These are phyloP conservation scores for Cyclotella baltica DNA, from an alignment of 108 stramenopile species.

Conservation along the genomic window DNA sequence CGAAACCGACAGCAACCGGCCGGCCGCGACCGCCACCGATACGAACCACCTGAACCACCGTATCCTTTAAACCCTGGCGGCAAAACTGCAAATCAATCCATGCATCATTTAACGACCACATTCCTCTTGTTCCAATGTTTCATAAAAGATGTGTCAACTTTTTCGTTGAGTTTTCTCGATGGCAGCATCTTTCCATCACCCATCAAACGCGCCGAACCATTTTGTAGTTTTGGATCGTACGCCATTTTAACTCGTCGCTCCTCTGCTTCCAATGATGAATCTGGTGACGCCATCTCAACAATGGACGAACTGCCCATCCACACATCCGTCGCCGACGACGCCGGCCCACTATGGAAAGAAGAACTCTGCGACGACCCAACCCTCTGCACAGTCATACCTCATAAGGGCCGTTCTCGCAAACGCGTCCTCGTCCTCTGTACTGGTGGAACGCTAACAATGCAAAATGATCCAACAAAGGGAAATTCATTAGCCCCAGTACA, in stretches of 20 bases:
- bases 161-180: no score
- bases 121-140: no score
- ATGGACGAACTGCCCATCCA: slow-evolving; percentile 12
- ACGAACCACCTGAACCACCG: no score
- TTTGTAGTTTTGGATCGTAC: no score
- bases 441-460: slow-evolving; percentile 89
- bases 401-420: slow-evolving; percentile 19
- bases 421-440: slow-evolving; percentile 65
- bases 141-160: no score
- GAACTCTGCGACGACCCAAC: slow-evolving; percentile 8
- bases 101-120: no score
- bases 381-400: slow-evolving; percentile 18
- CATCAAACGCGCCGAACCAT: no score
- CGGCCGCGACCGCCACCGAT: no score
- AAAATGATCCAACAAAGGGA: slow-evolving; percentile 66
- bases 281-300: background rate
- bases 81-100: no score
- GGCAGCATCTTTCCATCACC: no score
- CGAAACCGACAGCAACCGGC: no score
- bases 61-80: no score
- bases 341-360: slow-evolving; percentile 20
- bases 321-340: slow-evolving; percentile 16
- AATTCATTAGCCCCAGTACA: slow-evolving; percentile 75
- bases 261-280: background rate
- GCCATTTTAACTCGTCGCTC: background rate